These are phyloP conservation scores for Lantana camara DNA, from an alignment of 257 asterid genomes.

Conservation along the genomic window DNA sequence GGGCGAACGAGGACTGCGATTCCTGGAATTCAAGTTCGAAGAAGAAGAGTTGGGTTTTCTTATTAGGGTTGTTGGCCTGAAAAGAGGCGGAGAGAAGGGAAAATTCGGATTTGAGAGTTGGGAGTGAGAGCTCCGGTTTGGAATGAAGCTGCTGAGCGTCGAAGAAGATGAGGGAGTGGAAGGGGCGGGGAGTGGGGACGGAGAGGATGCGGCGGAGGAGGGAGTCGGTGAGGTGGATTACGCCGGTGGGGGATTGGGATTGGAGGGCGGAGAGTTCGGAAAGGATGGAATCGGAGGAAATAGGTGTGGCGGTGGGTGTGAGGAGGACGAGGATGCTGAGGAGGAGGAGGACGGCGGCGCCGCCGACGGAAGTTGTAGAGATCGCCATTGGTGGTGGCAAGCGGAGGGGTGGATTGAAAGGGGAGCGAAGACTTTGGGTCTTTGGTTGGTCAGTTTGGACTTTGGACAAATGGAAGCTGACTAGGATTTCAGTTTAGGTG, in stretches of 20 bases:
- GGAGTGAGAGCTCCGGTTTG: conserved; percentile 80
- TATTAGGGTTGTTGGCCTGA: conserved; percentile 53
- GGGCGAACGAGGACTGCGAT: conserved; percentile 63
- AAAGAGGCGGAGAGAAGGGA: conserved; percentile 71
- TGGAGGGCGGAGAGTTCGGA: conserved; percentile 65
- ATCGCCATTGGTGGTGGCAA: conserved; percentile 52
- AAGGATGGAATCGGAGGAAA: conserved; percentile 40
- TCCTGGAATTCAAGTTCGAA: conserved; percentile 69
- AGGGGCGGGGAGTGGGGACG: conserved; percentile 74
- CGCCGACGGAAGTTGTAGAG: conserved; percentile 33
- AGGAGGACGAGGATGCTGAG: conserved; percentile 36
- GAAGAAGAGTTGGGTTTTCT: conserved; percentile 52
- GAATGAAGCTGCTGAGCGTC: conserved; percentile 88
- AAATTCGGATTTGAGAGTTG: conserved; percentile 73
- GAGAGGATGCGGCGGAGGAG: conserved; percentile 82
- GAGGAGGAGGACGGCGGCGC: conserved; percentile 25
- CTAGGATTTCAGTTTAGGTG: conserved; percentile 28
- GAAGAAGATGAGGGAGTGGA: conserved; percentile 76
- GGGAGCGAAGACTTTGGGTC: conserved; percentile 28
- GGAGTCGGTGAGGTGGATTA: conserved; percentile 66
- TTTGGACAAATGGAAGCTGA: conserved; percentile 16
- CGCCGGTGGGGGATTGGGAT: conserved; percentile 68
- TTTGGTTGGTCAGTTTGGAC: background rate
- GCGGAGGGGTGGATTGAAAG: background rate
- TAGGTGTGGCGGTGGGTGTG: conserved; percentile 25